Evolutionary conservation across 2,329 filamentous ascomycete species (phyloP).

Genomic region (Curvularia spicifera): DNA sequence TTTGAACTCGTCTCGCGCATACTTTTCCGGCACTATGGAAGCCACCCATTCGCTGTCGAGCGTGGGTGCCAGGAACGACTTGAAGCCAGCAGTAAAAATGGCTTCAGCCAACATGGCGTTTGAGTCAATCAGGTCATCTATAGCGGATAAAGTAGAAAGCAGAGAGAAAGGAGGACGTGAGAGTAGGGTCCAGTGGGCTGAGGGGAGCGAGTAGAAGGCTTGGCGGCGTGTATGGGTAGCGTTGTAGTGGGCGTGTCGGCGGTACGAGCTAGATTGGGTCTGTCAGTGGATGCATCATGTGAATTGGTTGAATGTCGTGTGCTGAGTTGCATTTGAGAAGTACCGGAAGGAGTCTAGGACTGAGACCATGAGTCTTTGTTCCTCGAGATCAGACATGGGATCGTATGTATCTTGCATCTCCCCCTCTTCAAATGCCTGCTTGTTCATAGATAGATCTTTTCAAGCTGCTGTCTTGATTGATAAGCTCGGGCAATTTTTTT

Average conservation of each 20-base stretch:
- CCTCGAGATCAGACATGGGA: slow-evolving; percentile 75
- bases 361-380: slow-evolving; percentile 78
- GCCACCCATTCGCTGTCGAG: slow-evolving; percentile 45
- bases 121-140: slow-evolving; percentile 86
- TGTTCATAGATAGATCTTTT: background rate
- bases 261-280: slow-evolving; percentile 71
- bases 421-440: slow-evolving; percentile 29
- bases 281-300: slow-evolving; percentile 1
- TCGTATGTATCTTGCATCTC: slow-evolving; percentile 69
- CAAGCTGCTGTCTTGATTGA: background rate
- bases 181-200: slow-evolving; percentile 82
- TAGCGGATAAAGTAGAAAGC: slow-evolving; percentile 75
- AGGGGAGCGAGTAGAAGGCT: slow-evolving; percentile 89
- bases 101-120: slow-evolving; percentile 84
- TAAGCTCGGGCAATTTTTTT: background rate
- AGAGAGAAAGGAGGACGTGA: slow-evolving; percentile 82
- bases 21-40: slow-evolving; percentile 39
- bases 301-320: background rate
- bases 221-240: slow-evolving; percentile 89
- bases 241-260: slow-evolving; percentile 83
- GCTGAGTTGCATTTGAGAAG: background rate
- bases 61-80: slow-evolving; percentile 42
- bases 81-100: slow-evolving; percentile 66
- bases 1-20: slow-evolving; percentile 37
- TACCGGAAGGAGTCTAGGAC: slow-evolving; percentile 91